phyloP scores from a whole-genome alignment of 2,329 filamentous ascomycete species.

The Bipolaris sorokiniana region DNA sequence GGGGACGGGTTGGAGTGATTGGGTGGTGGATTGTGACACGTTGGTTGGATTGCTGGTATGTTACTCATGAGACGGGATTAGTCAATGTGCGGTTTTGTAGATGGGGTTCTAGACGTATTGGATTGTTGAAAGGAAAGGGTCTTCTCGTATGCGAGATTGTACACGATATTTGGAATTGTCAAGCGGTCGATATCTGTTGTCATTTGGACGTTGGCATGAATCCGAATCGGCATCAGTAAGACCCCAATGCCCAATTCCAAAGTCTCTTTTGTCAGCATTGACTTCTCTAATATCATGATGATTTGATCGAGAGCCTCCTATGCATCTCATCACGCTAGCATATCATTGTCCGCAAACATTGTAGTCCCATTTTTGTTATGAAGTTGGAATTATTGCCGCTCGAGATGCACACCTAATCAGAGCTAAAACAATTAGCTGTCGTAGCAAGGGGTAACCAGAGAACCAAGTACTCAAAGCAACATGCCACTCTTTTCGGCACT shows the following conservation, averaged over 20 bases:
- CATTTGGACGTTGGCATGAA: not conserved
- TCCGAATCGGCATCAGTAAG: not conserved
- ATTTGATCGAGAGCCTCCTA: not conserved
- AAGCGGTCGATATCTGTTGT: not conserved
- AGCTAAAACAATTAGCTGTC: too few species aligned
- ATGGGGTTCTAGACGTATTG: too few species aligned
- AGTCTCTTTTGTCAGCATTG: not conserved
- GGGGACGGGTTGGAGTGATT: not conserved
- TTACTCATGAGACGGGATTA: constrained; percentile 3
- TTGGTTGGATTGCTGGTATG: not conserved
- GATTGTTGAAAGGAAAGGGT: too few species aligned
- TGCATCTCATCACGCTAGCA: too few species aligned
- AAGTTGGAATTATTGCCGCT: too few species aligned
- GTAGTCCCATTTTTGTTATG: too few species aligned
- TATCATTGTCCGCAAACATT: too few species aligned
- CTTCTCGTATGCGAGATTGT: not conserved
- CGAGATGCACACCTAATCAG: too few species aligned
- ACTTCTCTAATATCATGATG: not conserved
- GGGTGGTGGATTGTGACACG: constrained; percentile 3
- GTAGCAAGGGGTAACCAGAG: too few species aligned
- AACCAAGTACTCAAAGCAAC: too few species aligned
- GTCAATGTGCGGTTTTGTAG: not conserved
- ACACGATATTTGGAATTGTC: not conserved
- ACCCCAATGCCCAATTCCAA: not conserved
- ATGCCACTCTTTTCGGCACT: too few species aligned